Conservation (phyloP, 1,139 yeast genomes). For the Hemisphaericaspora lyxosophila region DNA sequence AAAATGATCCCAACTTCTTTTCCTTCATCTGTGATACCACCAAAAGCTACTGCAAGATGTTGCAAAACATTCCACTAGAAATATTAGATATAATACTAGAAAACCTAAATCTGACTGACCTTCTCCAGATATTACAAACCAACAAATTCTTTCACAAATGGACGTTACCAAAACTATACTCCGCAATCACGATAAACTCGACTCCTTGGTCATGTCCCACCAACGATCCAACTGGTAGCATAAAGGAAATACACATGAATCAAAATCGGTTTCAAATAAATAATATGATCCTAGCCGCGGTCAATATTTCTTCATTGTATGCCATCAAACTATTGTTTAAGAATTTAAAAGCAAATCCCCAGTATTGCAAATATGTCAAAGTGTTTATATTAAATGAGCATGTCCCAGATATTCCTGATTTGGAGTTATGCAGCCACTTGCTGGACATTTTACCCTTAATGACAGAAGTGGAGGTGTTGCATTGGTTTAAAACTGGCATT, state of each 20-base stretch:
- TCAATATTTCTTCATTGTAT: constrained; percentile 19
- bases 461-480: constrained; percentile 19
- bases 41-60: constrained; percentile 10
- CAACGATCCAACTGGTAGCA: background rate
- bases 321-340: constrained; percentile 23
- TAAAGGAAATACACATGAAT: background rate
- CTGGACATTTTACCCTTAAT: constrained; percentile 20
- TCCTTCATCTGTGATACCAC: background rate
- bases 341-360: constrained; percentile 13
- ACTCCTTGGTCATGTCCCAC: constrained; percentile 12
- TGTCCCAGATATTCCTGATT: constrained; percentile 31
- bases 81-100: constrained; percentile 17
- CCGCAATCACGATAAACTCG: constrained; percentile 23
- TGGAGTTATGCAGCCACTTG: constrained; percentile 19
- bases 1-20: background rate
- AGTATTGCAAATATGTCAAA: constrained; percentile 17
- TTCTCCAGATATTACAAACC: constrained; percentile 19
- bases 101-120: constrained; percentile 19
- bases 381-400: constrained; percentile 16
- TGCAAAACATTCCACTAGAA: constrained; percentile 23
- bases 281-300: constrained; percentile 1
- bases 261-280: background rate
- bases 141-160: constrained; percentile 16
- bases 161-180: constrained; percentile 20
- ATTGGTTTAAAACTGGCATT: constrained; percentile 18